A percentile compares a stretch with the other conserved stretches of the same genome.
Evolutionary conservation across 257 asterid genomes (phyloP).

Genomic region (Buddleja alternifolia): DNA sequence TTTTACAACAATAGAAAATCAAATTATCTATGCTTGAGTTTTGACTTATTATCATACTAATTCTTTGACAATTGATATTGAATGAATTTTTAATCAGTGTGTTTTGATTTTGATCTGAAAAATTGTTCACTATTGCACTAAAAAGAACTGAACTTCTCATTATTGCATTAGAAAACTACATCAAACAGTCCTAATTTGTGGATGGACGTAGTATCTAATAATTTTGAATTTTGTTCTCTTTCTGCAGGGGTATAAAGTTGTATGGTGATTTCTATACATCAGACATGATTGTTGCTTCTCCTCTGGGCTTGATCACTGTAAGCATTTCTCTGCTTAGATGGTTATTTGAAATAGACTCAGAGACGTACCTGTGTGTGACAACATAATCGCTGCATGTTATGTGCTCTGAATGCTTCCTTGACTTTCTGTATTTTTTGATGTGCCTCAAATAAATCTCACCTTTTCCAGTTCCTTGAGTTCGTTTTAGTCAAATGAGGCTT

Average conservation of each 20-base stretch:
- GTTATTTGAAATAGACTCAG: constrained; percentile 8
- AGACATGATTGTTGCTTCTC: constrained; percentile 93
- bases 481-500: constrained; percentile 6
- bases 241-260: constrained; percentile 66
- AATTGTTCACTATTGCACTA: background rate
- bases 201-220: constrained; percentile 5
- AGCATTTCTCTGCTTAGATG: constrained; percentile 33
- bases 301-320: constrained; percentile 88
- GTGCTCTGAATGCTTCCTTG: constrained; percentile 3
- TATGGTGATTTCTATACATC: constrained; percentile 88
- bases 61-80: background rate
- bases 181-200: background rate
- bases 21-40: background rate
- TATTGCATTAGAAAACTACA: too few relatives aligned
- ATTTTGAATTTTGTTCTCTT: constrained; percentile 10
- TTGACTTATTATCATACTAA: constrained; percentile 6
- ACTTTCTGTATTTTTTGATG: constrained; percentile 24
- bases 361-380: constrained; percentile 14
- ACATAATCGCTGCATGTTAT: background rate
- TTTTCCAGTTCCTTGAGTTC: constrained; percentile 13
- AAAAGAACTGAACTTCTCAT: background rate
- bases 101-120: background rate
- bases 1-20: background rate
- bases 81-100: background rate
- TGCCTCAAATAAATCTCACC: background rate